Conservation (phyloP, 139 green algal species). For the Chlamydomonas eustigma region DNA sequence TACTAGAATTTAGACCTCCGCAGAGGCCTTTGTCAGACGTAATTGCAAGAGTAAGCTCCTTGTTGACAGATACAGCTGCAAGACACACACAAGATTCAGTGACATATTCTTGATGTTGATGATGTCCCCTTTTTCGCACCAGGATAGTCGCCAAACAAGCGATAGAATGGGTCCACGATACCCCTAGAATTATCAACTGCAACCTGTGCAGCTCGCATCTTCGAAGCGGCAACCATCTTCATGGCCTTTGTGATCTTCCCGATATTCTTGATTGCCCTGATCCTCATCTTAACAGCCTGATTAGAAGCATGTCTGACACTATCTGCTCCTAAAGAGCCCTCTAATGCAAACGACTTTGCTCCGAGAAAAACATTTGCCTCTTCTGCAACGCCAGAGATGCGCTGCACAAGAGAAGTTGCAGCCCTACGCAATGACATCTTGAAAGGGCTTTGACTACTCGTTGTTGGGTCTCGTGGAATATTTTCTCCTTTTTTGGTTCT, state of each 20-base stretch:
- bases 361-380: neutral
- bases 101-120: too few relatives aligned
- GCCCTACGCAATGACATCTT: conserved; percentile 5
- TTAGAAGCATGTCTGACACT: conserved; percentile 49
- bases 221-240: conserved; percentile 99
- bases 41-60: conserved; percentile 78
- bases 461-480: too few relatives aligned
- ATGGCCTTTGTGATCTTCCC: conserved; percentile 99
- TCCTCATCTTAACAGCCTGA: conserved; percentile 87
- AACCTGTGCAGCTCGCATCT: conserved; percentile 87
- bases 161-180: conserved; percentile 78
- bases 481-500: too few relatives aligned
- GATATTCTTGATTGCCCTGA: conserved; percentile 97
- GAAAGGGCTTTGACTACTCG: too few relatives aligned
- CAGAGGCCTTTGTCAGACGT: conserved; percentile 94
- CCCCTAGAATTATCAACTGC: conserved; percentile 73
- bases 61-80: conserved; percentile 31
- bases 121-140: too few relatives aligned
- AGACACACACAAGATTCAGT: too few relatives aligned
- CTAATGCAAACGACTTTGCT: neutral
- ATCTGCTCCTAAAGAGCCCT: neutral
- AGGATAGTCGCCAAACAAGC: conserved; percentile 89
- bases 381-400: neutral
- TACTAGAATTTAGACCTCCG: conserved; percentile 95
- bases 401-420: neutral